phyloP scores from a whole-genome alignment of 2,329 filamentous ascomycete species.

The Pseudohalonectria lignicola region DNA sequence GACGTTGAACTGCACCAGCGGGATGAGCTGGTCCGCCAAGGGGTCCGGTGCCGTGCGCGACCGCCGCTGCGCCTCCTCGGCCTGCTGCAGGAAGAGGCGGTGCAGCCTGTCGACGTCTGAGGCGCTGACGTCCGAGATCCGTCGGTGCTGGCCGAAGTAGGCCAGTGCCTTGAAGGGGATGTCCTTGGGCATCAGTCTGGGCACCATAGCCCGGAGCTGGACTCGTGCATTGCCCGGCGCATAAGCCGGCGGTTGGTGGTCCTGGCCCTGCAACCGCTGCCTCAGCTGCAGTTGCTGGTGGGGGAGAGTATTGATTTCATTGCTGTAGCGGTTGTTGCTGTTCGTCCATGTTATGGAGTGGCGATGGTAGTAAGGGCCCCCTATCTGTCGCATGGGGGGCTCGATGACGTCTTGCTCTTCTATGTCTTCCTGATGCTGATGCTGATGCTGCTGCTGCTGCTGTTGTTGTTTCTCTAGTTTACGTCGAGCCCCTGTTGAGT shows the following conservation, averaged over 20 bases:
- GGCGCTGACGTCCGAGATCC: not conserved
- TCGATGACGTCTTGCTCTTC: not conserved
- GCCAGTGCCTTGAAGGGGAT: not conserved
- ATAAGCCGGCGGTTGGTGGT: not conserved
- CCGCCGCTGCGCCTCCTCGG: not conserved
- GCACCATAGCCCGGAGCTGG: too few relatives aligned
- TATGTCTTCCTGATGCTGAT: not conserved
- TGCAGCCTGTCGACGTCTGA: not conserved
- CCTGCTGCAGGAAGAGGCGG: not conserved
- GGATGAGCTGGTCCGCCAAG: slow-evolving; percentile 5
- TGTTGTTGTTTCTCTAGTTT: not conserved
- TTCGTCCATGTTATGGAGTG: too few relatives aligned
- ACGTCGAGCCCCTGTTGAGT: not conserved
- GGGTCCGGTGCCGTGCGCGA: not conserved
- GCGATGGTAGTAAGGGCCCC: not conserved
- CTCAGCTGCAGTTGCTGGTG: too few relatives aligned
- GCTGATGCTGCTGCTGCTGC: not conserved
- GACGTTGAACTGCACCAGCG: slow-evolving; percentile 11
- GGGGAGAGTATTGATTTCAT: too few relatives aligned
- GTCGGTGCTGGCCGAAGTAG: not conserved
- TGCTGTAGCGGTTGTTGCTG: not conserved
- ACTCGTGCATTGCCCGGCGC: not conserved
- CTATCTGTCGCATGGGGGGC: not conserved
- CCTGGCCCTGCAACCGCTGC: too few relatives aligned
- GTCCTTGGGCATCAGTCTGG: not conserved